Evolutionary conservation across 441 rosid species (phyloP).

Genomic region (Breynia disticha): DNA sequence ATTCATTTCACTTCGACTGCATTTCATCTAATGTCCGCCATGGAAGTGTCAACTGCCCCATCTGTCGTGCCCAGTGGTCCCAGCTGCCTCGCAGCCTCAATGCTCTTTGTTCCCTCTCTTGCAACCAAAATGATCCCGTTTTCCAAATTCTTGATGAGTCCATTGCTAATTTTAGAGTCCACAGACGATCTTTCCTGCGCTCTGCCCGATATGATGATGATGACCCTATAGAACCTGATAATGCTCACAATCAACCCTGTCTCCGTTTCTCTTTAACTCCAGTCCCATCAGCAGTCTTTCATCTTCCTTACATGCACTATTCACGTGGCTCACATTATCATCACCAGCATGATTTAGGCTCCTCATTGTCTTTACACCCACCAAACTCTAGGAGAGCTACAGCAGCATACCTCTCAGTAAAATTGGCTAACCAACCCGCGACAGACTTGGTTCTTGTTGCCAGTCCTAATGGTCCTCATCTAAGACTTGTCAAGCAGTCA

Average conservation of each 20-base stretch:
- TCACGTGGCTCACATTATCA: slow-evolving; percentile 20
- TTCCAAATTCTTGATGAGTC: slow-evolving; percentile 65
- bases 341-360: slow-evolving; percentile 21
- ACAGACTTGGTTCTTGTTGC: slow-evolving; percentile 67
- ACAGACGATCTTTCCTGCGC: slow-evolving; percentile 58
- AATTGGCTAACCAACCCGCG: slow-evolving; percentile 42
- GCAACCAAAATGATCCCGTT: slow-evolving; percentile 53
- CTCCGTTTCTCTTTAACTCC: slow-evolving; percentile 45
- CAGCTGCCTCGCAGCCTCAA: slow-evolving; percentile 68
- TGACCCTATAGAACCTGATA: slow-evolving; percentile 59
- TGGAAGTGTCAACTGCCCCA: slow-evolving; percentile 77
- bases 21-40: slow-evolving; percentile 81
- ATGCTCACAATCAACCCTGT: slow-evolving; percentile 32
- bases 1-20: slow-evolving; percentile 71
- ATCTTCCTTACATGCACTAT: slow-evolving; percentile 20
- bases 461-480: slow-evolving; percentile 76
- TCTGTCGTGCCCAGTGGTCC: slow-evolving; percentile 90
- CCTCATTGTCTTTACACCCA: slow-evolving; percentile 24
- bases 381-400: slow-evolving; percentile 21
- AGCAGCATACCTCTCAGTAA: slow-evolving; percentile 54
- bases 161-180: slow-evolving; percentile 64
- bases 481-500: slow-evolving; percentile 68
- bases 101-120: slow-evolving; percentile 36
- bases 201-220: slow-evolving; percentile 78
- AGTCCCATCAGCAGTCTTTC: slow-evolving; percentile 27